Conservation (phyloP, 2,329 filamentous ascomycete genomes). For the Penicillium janthinellum region DNA sequence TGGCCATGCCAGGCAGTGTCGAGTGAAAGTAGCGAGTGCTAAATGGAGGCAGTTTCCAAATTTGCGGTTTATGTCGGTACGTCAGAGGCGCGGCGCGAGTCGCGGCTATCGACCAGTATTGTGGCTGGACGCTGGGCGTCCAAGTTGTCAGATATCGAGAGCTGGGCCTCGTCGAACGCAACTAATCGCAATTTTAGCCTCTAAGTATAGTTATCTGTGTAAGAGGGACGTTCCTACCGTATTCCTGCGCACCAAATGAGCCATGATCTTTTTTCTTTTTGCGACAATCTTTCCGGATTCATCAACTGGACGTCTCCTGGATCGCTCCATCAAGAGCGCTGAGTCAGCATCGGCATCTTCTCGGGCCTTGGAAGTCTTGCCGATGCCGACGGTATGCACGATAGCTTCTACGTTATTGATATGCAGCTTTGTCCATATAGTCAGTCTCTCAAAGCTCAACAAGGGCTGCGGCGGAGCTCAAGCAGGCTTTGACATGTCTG, state of each 20-base stretch:
- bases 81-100: not conserved
- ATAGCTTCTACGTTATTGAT: too few relatives aligned
- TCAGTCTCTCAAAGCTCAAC: not conserved
- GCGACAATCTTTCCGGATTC: not conserved
- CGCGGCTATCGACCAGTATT: not conserved
- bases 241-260: slow-evolving; percentile 5
- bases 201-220: too few relatives aligned
- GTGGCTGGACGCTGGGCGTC: not conserved
- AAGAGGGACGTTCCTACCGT: not conserved
- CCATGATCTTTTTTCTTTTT: slow-evolving; percentile 5
- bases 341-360: slow-evolving; percentile 9
- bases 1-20: slow-evolving; percentile 9
- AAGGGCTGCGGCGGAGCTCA: not conserved
- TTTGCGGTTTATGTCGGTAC: not conserved
- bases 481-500: too few relatives aligned
- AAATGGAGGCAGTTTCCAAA: not conserved
- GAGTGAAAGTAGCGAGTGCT: slow-evolving; percentile 5
- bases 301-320: not conserved
- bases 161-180: not conserved
- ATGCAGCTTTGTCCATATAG: not conserved
- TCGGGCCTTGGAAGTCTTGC: not conserved
- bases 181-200: not conserved
- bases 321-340: not conserved
- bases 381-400: not conserved
- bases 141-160: not conserved